Conservation (phyloP, 1,284 basidiomycete genomes). For the Rhodotorula sp. region DNA sequence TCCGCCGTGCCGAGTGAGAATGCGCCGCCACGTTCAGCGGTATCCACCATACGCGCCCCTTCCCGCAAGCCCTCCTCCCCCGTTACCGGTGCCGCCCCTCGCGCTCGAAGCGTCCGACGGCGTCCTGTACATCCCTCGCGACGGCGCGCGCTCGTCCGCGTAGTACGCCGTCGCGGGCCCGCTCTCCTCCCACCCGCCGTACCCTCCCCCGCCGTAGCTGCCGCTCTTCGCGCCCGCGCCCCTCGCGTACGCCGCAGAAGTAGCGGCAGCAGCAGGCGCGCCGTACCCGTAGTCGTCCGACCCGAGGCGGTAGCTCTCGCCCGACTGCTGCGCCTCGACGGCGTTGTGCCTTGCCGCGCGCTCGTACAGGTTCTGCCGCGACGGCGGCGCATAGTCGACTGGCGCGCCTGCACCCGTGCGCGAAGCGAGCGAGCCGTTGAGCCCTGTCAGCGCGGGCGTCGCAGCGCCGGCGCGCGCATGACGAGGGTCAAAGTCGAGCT, state of each 20-base stretch:
- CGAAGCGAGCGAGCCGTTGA: neutral
- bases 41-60: too few relatives aligned
- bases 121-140: neutral
- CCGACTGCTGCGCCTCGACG: neutral
- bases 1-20: too few relatives aligned
- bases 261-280: neutral
- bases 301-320: too few relatives aligned
- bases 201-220: neutral
- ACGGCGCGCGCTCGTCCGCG: neutral
- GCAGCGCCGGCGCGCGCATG: neutral
- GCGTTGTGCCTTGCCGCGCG: slow-evolving; percentile 11
- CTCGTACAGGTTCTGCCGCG: slow-evolving; percentile 5
- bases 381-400: neutral
- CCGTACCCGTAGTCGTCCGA: neutral
- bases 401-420: neutral
- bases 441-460: neutral
- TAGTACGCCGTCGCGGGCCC: neutral
- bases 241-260: neutral
- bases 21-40: too few relatives aligned
- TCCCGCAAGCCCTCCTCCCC: too few relatives aligned
- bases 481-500: neutral
- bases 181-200: slow-evolving; percentile 23
- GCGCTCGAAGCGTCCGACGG: neutral
- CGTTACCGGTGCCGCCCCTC: too few relatives aligned
- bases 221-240: neutral